These are phyloP conservation scores for Hevea brasiliensis DNA, from an alignment of 345 rosid genomes.

Conservation along the genomic window DNA sequence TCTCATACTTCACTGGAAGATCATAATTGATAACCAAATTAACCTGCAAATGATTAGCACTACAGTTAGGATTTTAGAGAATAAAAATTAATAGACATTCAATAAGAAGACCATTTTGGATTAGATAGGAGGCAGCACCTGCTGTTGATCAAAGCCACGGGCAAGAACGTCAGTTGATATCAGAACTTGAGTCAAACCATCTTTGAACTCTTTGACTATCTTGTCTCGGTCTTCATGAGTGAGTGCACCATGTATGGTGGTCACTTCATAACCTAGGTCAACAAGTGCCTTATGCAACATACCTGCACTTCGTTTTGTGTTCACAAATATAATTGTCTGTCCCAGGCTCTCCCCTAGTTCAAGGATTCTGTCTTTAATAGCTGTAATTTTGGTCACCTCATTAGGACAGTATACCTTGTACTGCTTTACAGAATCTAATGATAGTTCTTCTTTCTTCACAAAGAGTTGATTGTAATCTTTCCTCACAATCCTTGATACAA, in stretches of 20 bases:
- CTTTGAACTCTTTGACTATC: slow-evolving; percentile 84
- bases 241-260: slow-evolving; percentile 74
- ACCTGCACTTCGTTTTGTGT: slow-evolving; percentile 57
- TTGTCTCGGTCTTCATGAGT: slow-evolving; percentile 67
- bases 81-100: not conserved
- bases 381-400: slow-evolving; percentile 64
- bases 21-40: slow-evolving; percentile 85
- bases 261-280: slow-evolving; percentile 74
- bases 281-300: slow-evolving; percentile 62
- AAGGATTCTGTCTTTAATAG: slow-evolving; percentile 76
- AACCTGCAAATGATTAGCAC: slow-evolving; percentile 42
- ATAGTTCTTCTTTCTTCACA: slow-evolving; percentile 86
- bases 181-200: slow-evolving; percentile 79
- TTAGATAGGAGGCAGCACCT: slow-evolving; percentile 38
- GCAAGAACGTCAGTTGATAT: slow-evolving; percentile 90
- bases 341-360: slow-evolving; percentile 84
- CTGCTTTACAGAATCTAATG: slow-evolving; percentile 84
- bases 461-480: slow-evolving; percentile 76
- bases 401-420: slow-evolving; percentile 84
- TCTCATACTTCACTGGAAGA: slow-evolving; percentile 63
- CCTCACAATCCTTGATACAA: slow-evolving; percentile 56
- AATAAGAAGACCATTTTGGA: slow-evolving; percentile 5
- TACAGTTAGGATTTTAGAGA: not conserved
- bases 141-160: slow-evolving; percentile 92
- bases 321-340: slow-evolving; percentile 81